Percentiles rank a stretch among this genome's conserved stretches.
Evolutionary conservation across 2,329 filamentous ascomycete species (phyloP).

Genomic region (Diplodia corticola): DNA sequence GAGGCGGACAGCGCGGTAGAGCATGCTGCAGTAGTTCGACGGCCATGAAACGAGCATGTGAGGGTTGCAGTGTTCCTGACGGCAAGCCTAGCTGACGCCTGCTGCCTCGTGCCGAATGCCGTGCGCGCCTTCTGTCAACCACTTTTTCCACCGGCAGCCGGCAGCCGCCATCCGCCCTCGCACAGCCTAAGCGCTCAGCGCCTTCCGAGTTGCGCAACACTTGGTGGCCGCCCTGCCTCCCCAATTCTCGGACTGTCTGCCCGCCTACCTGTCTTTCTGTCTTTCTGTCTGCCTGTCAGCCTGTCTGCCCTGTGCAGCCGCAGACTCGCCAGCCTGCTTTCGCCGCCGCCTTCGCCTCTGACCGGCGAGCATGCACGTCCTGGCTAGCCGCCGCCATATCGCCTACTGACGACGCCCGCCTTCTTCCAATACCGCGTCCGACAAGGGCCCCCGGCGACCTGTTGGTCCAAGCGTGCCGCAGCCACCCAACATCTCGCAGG

Average conservation of each 20-base stretch:
- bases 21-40: neutral
- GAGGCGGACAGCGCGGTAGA: neutral
- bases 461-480: slow-evolving; percentile 16
- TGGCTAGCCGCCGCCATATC: neutral
- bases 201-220: neutral
- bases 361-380: neutral
- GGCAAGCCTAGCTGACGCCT: neutral
- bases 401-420: neutral
- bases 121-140: neutral
- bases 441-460: neutral
- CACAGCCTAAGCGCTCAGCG: slow-evolving; percentile 17
- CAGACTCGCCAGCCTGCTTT: too few species aligned
- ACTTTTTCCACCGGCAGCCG: too few species aligned
- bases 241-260: neutral
- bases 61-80: neutral
- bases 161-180: neutral
- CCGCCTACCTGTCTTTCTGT: neutral
- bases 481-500: slow-evolving; percentile 2
- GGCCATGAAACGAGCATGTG: neutral
- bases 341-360: too few species aligned
- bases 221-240: neutral
- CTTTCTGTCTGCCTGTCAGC: neutral
- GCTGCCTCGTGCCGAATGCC: slow-evolving; percentile 7
- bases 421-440: neutral
- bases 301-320: neutral